Evolutionary conservation across 805 yeast species (phyloP), one percentile per base, ranked within the genome.

Genomic region (Spencermartinsiella europaea): DNA sequence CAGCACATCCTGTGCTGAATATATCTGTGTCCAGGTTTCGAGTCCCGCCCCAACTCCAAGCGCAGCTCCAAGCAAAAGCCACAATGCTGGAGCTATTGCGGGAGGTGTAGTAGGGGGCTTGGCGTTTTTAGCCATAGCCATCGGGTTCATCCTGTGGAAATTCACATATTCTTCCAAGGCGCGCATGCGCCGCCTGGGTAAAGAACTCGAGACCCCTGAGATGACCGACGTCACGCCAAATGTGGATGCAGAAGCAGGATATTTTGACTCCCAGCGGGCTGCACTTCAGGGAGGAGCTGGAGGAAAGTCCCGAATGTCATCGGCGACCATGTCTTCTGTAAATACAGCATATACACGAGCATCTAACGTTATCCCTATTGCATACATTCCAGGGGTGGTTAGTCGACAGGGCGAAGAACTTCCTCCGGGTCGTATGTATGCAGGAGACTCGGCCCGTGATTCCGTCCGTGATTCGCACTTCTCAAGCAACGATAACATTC

Each of bases 381-480:
- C 95, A 2, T 90, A 89, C 61, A 86, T 90, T 49, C 98, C 97
- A 0, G 97, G 97, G 33, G 96, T 89, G 38, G 85, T 61, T 25
- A 50, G 56, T 34, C 52, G 46, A 15, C 56, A 50, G 44, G 55
- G 49, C 45, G 50, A 51, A 40, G 46, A 16, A 14, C 31, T 25
- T 7, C 31, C 31, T 25, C 31, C 31, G 7, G 31, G 31, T 7
- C n/a, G n/a, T n/a, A n/a, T n/a, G n/a, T n/a, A n/a, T n/a, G 17
- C 25, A 10, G 43, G 40, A 2, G 56, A 38, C 36, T 46, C 54
- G 4, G 62, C 62, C 2, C 55, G 54, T 4, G 62, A 58, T 36
- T 46, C 56, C 12, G 45, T 59, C 31, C 46, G 61, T 7, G 51
- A 50, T 21, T 54, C 59, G 8, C 52, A 48, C 5, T 38, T 52